Conservation (phyloP, 768 basidiomycete genomes). For the Arthromyces matolae region DNA sequence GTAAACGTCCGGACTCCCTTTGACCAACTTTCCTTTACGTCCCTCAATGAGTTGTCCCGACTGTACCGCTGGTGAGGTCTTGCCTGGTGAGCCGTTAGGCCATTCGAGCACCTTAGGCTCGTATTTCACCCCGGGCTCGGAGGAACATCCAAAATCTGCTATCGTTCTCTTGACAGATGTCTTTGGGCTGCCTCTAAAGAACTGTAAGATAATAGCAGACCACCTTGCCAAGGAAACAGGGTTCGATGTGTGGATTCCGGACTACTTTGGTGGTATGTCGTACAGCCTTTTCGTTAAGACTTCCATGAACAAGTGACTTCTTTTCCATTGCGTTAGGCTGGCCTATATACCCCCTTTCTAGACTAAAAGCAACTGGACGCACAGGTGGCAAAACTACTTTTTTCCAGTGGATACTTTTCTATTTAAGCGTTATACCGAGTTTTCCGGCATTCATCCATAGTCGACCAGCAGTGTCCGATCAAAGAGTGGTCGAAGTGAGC, state of each 20-base stretch:
- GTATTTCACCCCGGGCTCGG: slow-evolving; percentile 36
- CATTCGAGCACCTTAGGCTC: slow-evolving; percentile 32
- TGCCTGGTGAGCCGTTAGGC: slow-evolving; percentile 46
- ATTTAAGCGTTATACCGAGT: slow-evolving; percentile 16
- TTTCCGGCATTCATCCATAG: slow-evolving; percentile 24
- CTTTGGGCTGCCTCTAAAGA: slow-evolving; percentile 49
- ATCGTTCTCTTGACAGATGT: slow-evolving; percentile 48
- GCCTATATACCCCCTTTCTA: slow-evolving; percentile 5
- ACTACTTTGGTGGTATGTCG: slow-evolving; percentile 47
- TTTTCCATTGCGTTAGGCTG: neutral
- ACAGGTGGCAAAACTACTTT: neutral
- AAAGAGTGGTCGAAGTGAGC: slow-evolving; percentile 17
- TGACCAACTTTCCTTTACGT: too few species aligned
- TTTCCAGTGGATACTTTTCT: neutral
- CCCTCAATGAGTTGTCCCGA: slow-evolving; percentile 35
- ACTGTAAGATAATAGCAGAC: slow-evolving; percentile 52
- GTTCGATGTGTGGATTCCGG: slow-evolving; percentile 58
- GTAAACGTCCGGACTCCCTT: too few species aligned
- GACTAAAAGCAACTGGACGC: neutral
- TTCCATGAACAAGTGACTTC: neutral
- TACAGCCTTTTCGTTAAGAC: neutral
- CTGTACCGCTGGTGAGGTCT: slow-evolving; percentile 40
- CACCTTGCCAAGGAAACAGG: slow-evolving; percentile 37
- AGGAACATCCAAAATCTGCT: slow-evolving; percentile 24
- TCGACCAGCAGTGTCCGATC: slow-evolving; percentile 28